Base-by-base conservation (phyloP, 805 yeast species). In the Blastobotrys terrestris region DNA sequence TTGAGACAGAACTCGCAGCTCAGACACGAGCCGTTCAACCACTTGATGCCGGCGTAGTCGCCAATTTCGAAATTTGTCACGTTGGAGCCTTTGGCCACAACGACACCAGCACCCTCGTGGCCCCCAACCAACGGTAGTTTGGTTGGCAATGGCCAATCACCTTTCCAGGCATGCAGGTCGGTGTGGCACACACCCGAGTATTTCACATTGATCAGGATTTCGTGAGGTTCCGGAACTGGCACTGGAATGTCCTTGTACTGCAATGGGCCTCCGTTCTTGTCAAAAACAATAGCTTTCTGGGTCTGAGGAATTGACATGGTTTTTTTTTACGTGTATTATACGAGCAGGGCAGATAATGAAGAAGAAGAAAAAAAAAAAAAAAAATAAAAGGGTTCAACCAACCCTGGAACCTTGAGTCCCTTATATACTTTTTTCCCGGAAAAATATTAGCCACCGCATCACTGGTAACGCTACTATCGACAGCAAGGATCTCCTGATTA, bases 151-250 rank as follows among this genome's bases (percentile, higher is more conserved):
- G 95, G 94, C 95, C 95, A 88, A 74, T 89, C 96, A 65, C 95
- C 95, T 68, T 85, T 81, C 91, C 94, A 87, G 52, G 95, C 95
- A 75, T 89, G 96, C 69, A 89, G 79, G 67, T 88, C 96, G 39
- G 96, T 87, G 77, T 90, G 96, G 73, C 96, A 88, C 53, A 88
- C 95, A 72, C 96, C 96, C 22, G 95, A 81, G 77, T 83, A 88
- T 73, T 81, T 82, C 71, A 89, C 83, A 70, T 89, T 82, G 72
- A 89, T 76, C 68, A 89, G 77, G 60, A 88, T 76, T 72, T 88
- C 91, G 67, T 82, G 84, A 55, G 87, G 73, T 67, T 79, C 84
- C 63, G 95, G 95, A 48, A 68, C 71, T 63, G 95, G 95, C 53
- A 87, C 92, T 51, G 91, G 85, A 57, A 87, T 80, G 62, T 87